These are phyloP conservation scores for Xylaria arbuscula DNA, from an alignment of 2,329 filamentous ascomycete genomes.

Conservation along the genomic window DNA sequence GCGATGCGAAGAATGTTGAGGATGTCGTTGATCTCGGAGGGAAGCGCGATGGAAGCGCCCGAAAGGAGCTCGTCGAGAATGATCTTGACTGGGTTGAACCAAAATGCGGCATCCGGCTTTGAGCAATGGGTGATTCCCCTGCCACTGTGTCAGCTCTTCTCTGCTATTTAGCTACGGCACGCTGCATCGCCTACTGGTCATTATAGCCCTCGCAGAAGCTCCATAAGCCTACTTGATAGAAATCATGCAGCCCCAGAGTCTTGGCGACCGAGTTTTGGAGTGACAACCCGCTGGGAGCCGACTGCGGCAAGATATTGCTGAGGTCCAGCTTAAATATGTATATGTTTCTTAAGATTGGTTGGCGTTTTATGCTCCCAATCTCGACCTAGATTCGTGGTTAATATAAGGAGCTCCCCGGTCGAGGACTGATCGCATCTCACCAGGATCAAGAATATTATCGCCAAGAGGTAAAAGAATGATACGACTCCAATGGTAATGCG, in stretches of 20 bases:
- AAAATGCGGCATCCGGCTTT: constrained; percentile 76
- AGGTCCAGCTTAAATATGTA: constrained; percentile 90
- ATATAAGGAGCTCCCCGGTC: background rate
- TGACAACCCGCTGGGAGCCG: constrained; percentile 72
- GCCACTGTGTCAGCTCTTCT: constrained; percentile 58
- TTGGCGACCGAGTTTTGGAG: constrained; percentile 90
- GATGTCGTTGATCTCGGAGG: constrained; percentile 76
- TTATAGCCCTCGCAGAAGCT: constrained; percentile 89
- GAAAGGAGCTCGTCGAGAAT: constrained; percentile 82
- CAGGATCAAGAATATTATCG: constrained; percentile 77
- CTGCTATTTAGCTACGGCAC: background rate
- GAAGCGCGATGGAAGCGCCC: constrained; percentile 85
- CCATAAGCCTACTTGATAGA: constrained; percentile 94
- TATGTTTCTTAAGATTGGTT: constrained; percentile 71
- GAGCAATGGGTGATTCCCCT: constrained; percentile 83
- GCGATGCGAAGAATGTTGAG: constrained; percentile 78
- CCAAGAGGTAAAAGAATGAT: constrained; percentile 75
- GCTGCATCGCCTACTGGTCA: constrained; percentile 58
- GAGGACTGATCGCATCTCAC: constrained; percentile 57
- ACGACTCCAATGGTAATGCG: constrained; percentile 72
- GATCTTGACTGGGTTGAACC: constrained; percentile 91
- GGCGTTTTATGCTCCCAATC: constrained; percentile 77
- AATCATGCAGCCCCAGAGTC: constrained; percentile 88
- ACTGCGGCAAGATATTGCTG: constrained; percentile 80
- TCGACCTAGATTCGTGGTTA: constrained; percentile 58